These are phyloP conservation scores for Myxozyma sirexii DNA, from an alignment of 805 yeast species.

Conservation along the genomic window DNA sequence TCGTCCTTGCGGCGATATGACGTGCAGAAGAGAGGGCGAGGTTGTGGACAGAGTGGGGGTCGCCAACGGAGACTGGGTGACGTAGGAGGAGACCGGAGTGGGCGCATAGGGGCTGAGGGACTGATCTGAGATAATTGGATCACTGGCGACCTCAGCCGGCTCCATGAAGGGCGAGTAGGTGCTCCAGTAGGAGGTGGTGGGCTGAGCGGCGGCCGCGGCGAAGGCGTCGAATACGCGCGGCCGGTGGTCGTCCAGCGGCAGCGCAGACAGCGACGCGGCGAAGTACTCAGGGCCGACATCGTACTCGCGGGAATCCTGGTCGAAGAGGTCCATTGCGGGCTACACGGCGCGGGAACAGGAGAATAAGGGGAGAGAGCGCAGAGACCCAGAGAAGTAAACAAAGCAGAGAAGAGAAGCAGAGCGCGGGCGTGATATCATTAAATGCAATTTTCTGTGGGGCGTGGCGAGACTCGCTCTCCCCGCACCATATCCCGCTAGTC, in stretches of 20 bases:
- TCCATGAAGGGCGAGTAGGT: background rate
- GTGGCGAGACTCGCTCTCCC: constrained; percentile 10
- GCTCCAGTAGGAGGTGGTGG: background rate
- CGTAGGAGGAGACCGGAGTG: background rate
- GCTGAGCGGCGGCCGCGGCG: constrained; percentile 1
- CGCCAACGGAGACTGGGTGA: background rate
- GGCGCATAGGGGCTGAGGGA: background rate
- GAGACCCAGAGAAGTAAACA: background rate
- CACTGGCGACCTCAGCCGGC: background rate
- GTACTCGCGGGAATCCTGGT: constrained; percentile 4
- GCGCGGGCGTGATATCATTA: constrained; percentile 4
- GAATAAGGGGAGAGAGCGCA: background rate
- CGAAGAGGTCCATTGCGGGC: constrained; percentile 14
- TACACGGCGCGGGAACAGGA: too few species aligned
- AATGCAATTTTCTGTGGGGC: background rate
- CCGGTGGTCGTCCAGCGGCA: constrained; percentile 11
- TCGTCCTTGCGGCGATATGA: constrained; percentile 5
- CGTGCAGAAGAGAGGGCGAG: constrained; percentile 5
- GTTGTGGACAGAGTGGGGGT: constrained; percentile 4
- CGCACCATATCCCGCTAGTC: background rate
- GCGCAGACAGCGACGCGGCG: constrained; percentile 14
- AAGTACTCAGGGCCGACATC: constrained; percentile 11
- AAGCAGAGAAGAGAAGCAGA: background rate
- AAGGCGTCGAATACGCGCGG: constrained; percentile 6
- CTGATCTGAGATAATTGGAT: background rate